Base-by-base conservation (phyloP, 2,329 filamentous ascomycete species). In the Pyrenochaeta sp. region DNA sequence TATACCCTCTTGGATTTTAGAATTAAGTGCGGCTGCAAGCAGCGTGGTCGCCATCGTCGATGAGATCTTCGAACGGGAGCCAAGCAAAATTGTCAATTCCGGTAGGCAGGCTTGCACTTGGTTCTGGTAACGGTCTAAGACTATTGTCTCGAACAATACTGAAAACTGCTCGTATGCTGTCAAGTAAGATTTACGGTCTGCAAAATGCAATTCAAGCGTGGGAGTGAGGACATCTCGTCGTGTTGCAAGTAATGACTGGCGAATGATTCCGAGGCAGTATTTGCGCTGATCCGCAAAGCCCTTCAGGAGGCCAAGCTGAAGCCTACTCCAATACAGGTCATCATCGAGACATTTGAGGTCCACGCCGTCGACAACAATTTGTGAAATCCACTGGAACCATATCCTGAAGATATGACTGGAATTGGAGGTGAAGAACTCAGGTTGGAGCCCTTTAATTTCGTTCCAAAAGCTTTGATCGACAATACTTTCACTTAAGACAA, bases 91-190 rank as follows among this genome's bases (percentile, higher is more conserved):
- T 19, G 78, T 74, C 12, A 84, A 66, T 51, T 83, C 80, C 19
- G 72, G 66, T 30, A 83, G 71, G 50, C 79, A 81, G 24, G 79
- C 81, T 36, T 81, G 66, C 2, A 83, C 77, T 56, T 84, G 82
- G 56, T 83, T 83, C 42, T 80, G 63, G 58, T 84, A 84, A 25
- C 82, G 76, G 39, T 81, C 79, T 22, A 84, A 73, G 7, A 83
- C 77, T 15, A 84, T 78, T 0, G 78, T 83, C 55, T 83, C 81
- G 56, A 81, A 83, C 1, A 83, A 68, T 4, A 75, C 77, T 42
- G 77, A 78, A 53, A 77, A 83, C 32, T 77, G 76, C 6, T 77
- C 73, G 59, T 82, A 83, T 28, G 79, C 76, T 19, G 58, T 58
- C 19, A 68, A 42, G 46, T 73, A 73, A 2, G 48, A 24, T 7